Conservation (phyloP, 31 red algal species). For the Bonnemaisonia californica region DNA sequence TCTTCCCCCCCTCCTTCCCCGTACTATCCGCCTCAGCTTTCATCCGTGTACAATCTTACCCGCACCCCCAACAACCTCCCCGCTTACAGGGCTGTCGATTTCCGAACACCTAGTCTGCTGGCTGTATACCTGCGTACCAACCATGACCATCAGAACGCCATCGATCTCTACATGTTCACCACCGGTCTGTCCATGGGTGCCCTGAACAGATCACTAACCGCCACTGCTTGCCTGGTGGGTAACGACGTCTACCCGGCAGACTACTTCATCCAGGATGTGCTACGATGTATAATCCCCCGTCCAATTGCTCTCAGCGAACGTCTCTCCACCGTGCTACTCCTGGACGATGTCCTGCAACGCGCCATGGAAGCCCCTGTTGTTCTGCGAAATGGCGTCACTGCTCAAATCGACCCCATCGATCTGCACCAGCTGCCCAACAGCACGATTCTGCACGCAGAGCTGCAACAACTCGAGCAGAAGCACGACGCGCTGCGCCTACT, state of each 20-base stretch:
- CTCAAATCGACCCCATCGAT: constrained; percentile 29
- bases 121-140: background rate
- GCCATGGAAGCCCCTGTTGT: constrained; percentile 11
- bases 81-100: too few relatives aligned
- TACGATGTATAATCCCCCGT: constrained; percentile 29
- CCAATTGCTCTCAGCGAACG: constrained; percentile 7
- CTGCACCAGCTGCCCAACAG: constrained; percentile 3
- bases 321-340: constrained; percentile 19
- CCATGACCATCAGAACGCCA: background rate
- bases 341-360: constrained; percentile 2
- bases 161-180: constrained; percentile 41
- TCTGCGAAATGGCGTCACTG: constrained; percentile 7
- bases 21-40: too few relatives aligned
- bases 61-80: too few relatives aligned
- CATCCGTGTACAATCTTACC: too few relatives aligned
- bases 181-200: constrained; percentile 41
- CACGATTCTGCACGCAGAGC: constrained; percentile 3
- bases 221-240: constrained; percentile 31
- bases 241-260: constrained; percentile 32
- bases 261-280: background rate
- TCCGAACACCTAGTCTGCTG: too few relatives aligned
- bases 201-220: constrained; percentile 29
- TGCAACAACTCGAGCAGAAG: background rate
- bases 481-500: too few relatives aligned
- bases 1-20: too few relatives aligned